Percentiles rank a stretch among this genome's conserved stretches.
Conservation (phyloP, 164 flowering plant species). For the Annona squamosa region DNA sequence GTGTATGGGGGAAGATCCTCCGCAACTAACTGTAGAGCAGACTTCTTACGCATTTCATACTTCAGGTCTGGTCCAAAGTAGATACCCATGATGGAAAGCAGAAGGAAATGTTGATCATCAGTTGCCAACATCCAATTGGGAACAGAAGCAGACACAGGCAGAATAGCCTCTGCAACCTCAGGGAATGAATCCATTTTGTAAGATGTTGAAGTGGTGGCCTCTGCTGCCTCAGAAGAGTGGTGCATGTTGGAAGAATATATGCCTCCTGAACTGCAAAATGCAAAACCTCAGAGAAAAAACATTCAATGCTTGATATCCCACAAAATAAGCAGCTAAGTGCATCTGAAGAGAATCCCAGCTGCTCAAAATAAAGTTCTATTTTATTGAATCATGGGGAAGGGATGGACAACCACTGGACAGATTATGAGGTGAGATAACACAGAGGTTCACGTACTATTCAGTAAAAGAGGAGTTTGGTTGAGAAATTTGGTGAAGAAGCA, state of each 20-base stretch:
- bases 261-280: conserved; percentile 11
- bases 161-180: conserved; percentile 13
- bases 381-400: too few relatives aligned
- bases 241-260: conserved; percentile 10
- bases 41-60: conserved; percentile 25
- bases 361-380: too few relatives aligned
- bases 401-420: too few relatives aligned
- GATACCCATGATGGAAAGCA: conserved; percentile 43
- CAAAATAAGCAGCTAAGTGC: too few relatives aligned
- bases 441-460: too few relatives aligned
- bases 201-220: conserved; percentile 2
- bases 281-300: too few relatives aligned
- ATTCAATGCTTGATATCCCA: too few relatives aligned
- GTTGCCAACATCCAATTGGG: conserved; percentile 12
- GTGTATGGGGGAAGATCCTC: conserved; percentile 41
- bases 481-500: too few relatives aligned
- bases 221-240: conserved; percentile 10
- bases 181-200: conserved; percentile 13
- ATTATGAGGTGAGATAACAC: too few relatives aligned
- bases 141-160: neutral
- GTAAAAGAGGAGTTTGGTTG: too few relatives aligned
- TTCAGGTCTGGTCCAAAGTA: conserved; percentile 59
- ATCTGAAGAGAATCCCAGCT: too few relatives aligned
- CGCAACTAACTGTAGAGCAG: conserved; percentile 36
- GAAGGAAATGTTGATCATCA: conserved; percentile 41